phyloP scores from a whole-genome alignment of 257 asterid genomes.

The Ballota nigra region DNA sequence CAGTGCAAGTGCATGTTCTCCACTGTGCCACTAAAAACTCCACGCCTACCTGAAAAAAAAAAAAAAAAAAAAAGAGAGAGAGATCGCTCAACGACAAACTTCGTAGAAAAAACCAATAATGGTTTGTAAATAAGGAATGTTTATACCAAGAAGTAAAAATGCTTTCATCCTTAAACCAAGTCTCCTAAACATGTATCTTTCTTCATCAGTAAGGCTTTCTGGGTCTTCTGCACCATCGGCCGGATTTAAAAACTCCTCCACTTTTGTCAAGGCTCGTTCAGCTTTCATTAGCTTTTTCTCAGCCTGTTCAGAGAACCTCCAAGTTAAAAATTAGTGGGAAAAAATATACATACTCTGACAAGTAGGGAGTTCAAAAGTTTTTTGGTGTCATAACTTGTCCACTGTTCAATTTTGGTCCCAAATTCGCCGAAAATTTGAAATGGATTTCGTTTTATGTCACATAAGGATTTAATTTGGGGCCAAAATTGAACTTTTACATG shows the following conservation, averaged over 20 bases:
- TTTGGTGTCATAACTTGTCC: too few relatives aligned
- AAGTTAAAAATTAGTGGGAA: conserved; percentile 10
- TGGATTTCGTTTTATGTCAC: too few relatives aligned
- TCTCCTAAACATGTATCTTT: conserved; percentile 96
- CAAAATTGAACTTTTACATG: too few relatives aligned
- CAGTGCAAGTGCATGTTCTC: conserved; percentile 99
- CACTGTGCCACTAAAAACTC: conserved; percentile 94
- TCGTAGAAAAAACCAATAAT: conserved; percentile 14
- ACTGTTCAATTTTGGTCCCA: too few relatives aligned
- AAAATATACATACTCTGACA: neutral
- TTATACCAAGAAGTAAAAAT: conserved; percentile 85
- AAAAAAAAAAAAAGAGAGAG: too few relatives aligned
- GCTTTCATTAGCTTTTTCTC: conserved; percentile 71
- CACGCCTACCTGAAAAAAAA: conserved; percentile 89
- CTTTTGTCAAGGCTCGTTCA: conserved; percentile 74
- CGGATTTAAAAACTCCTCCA: conserved; percentile 73
- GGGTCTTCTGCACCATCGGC: conserved; percentile 61
- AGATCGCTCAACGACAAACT: conserved; percentile 17
- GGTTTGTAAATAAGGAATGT: conserved; percentile 1
- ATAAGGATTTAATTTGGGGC: too few relatives aligned
- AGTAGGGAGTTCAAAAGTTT: neutral
- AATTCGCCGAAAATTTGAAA: too few relatives aligned
- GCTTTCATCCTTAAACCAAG: conserved; percentile 98
- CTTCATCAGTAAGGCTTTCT: conserved; percentile 79
- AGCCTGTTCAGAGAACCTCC: conserved; percentile 53